Base-by-base conservation (phyloP, 2,329 filamentous ascomycete genomes). In the Colletotrichum sp. region DNA sequence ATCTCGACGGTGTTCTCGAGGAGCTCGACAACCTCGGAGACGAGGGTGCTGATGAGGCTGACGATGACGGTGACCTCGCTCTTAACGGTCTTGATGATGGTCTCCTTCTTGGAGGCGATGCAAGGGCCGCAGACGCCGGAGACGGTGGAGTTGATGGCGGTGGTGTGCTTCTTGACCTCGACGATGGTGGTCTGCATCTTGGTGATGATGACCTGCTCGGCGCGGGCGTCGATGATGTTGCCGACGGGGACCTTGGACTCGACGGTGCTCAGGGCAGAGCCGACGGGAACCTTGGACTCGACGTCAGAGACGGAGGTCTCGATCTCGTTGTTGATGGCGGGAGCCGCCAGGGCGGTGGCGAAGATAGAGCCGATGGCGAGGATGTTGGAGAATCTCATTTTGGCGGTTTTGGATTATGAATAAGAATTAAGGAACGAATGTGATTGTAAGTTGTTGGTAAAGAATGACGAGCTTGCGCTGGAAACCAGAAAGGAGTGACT, bases 381-480 rank as follows among this genome's bases (percentile, higher is more conserved):
- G 12, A 75, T 13, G 70, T 69, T 75, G 56, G 71, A 60, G 70
- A 73, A 73, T 66, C 71, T 73, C 73, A 75, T 75, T 28, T 15
- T 65, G 60, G 64, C 64, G 62, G 73, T 68, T 26, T 66, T 55
- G n/a, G n/a, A 32, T 71, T 71, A 21, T 18, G 38, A 60, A 69
- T 55, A 48, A 52, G 36, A 43, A 66, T 34, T 72, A 68, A 43
- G 48, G 67, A 62, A 62, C 10, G 72, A 72, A 24, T 58, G 72
- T 67, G 55, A n/a, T 48, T 24, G 52, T 71, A 61, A 52, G 52
- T 75, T 67, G 72, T 18, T 61, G 32, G 58, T 48, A 72, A 67
- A 21, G 69, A 72, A 43, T 66, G 73, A 56, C 34, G 28, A 43
- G 48, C 15, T 52, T 56, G 34, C 36, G 55, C 62, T 55, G 64